phyloP scores from a whole-genome alignment of 208 protist genomes.

The Sergeia podlipaevii region DNA sequence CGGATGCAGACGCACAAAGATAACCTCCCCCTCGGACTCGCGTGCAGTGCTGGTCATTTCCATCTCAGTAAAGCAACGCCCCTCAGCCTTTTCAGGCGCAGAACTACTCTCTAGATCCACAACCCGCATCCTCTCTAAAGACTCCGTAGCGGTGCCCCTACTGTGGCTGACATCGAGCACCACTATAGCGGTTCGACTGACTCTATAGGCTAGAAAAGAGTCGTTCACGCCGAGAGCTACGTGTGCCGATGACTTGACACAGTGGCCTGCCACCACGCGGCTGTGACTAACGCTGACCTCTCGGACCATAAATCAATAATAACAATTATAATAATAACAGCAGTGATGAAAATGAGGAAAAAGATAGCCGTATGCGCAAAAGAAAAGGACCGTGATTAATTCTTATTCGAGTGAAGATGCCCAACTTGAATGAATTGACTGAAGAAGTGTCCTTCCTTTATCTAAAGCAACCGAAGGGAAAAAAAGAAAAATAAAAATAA shows the following conservation, averaged over 20 bases:
- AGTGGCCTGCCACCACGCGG: slow-evolving; percentile 18
- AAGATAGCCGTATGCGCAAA: too few relatives aligned
- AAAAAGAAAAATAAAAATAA: slow-evolving; percentile 13
- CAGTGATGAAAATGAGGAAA: too few relatives aligned
- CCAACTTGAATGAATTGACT: too few relatives aligned
- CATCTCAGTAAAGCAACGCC: too few relatives aligned
- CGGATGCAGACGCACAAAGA: slow-evolving; percentile 56
- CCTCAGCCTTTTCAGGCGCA: too few relatives aligned
- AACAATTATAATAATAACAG: too few relatives aligned
- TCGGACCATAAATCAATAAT: too few relatives aligned
- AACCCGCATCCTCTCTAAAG: slow-evolving; percentile 8
- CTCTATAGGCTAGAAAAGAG: slow-evolving; percentile 21
- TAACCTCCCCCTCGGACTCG: slow-evolving; percentile 29
- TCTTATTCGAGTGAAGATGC: too few relatives aligned
- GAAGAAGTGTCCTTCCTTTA: not conserved
- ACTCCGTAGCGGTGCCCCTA: not conserved
- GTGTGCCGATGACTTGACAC: slow-evolving; percentile 16
- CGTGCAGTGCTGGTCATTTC: too few relatives aligned
- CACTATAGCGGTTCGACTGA: slow-evolving; percentile 9
- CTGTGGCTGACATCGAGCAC: slow-evolving; percentile 11
- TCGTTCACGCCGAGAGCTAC: slow-evolving; percentile 22
- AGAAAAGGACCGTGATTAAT: too few relatives aligned
- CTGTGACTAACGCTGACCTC: not conserved
- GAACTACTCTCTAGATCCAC: not conserved
- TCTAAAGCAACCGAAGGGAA: not conserved